Conservation (phyloP, 2,329 filamentous ascomycete species). For the Xylaria sp. region DNA sequence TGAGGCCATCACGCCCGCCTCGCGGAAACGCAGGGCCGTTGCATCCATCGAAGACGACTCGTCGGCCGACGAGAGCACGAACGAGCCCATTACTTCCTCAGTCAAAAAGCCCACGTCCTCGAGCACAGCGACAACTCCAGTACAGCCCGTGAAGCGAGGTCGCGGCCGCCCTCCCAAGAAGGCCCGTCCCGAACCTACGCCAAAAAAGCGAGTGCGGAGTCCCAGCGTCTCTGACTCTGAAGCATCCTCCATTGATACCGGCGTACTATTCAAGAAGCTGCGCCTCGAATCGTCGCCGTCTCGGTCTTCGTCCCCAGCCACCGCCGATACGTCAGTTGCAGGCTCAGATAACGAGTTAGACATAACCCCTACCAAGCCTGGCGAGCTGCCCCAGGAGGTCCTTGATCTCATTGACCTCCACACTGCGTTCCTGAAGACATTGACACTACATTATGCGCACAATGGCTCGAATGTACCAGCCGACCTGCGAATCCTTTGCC, state of each 20-base stretch:
- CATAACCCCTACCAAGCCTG: slow-evolving; percentile 39
- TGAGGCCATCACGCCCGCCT: slow-evolving; percentile 51
- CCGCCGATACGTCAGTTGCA: slow-evolving; percentile 54
- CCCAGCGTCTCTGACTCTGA: slow-evolving; percentile 51
- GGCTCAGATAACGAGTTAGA: slow-evolving; percentile 52
- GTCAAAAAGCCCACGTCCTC: slow-evolving; percentile 6
- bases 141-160: slow-evolving; percentile 43
- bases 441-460: slow-evolving; percentile 76
- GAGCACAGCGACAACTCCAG: slow-evolving; percentile 17
- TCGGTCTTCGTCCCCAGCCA: slow-evolving; percentile 49
- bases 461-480: slow-evolving; percentile 71
- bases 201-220: slow-evolving; percentile 48
- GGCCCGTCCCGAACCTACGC: slow-evolving; percentile 41
- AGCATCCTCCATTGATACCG: slow-evolving; percentile 48
- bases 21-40: slow-evolving; percentile 52
- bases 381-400: slow-evolving; percentile 62
- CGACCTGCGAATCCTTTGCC: slow-evolving; percentile 70
- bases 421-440: slow-evolving; percentile 73
- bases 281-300: slow-evolving; percentile 54
- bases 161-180: slow-evolving; percentile 48
- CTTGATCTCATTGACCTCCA: slow-evolving; percentile 72
- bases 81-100: slow-evolving; percentile 35
- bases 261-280: slow-evolving; percentile 55
- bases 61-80: slow-evolving; percentile 47
- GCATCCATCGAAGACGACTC: slow-evolving; percentile 48